Base-by-base conservation (phyloP, 2,329 filamentous ascomycete genomes). In the Calonectria ilicicola region DNA sequence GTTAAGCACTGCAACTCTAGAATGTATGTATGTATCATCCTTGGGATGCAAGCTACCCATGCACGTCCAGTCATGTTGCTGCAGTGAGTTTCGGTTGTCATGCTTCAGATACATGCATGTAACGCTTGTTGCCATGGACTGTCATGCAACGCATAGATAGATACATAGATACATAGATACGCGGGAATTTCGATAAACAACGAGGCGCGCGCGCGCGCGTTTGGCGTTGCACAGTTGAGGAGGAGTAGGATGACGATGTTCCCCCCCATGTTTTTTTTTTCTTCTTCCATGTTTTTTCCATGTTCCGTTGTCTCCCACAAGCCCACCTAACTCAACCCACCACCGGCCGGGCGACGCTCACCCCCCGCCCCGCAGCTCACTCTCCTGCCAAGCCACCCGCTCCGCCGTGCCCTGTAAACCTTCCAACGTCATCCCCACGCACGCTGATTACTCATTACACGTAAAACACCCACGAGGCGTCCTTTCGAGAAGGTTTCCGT, bases 41-140 rank as follows among this genome's bases (percentile, higher is more conserved):
- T 35, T 35, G 32, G 32, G 32, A 35, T 35, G 32, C 32, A 35
- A 35, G 32, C 32, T 35, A 35, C 32, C 44, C 53, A 40, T 60
- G 53, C 53, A 60, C 53, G 32, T n/a, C 53, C 53, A 60, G 53
- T 60, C 53, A 60, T 60, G 53, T 60, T 60, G 53, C 32, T 14
- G 53, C 53, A 60, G 53, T 60, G 53, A 60, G 53, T 60, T 60
- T 60, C 53, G 35, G 53, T 60, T 60, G 53, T 60, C 53, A 60
- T 60, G 53, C 53, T 40, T 60, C 53, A 60, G 53, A 60, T 60
- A 60, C 53, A 60, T 60, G 53, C 53, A 40, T 60, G 53, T 40
- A 60, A 60, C 53, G 12, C 53, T 40, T 38, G 53, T 60, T 60
- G 53, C 35, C 53, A 58, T 38, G 53, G 53, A 27, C 32, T 58